Percentiles rank a stretch among this genome's conserved stretches.
Evolutionary conservation across 2,329 filamentous ascomycete species (phyloP).

Genomic region (Clarireedia paspali): DNA sequence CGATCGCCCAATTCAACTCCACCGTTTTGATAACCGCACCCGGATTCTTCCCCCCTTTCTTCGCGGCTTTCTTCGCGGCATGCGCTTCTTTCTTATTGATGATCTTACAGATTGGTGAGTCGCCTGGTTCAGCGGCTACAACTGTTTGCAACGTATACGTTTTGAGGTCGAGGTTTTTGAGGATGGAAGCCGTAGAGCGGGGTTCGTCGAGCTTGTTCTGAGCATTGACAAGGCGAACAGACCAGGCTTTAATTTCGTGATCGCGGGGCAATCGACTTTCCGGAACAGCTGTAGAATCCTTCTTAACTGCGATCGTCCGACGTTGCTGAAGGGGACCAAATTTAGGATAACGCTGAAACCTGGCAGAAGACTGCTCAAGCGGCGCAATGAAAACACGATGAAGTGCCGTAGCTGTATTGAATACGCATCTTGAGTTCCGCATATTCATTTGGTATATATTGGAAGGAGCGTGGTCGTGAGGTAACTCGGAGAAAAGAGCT

Average conservation of each 20-base stretch:
- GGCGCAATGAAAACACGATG: slow-evolving; percentile 39
- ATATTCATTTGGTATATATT: slow-evolving; percentile 10
- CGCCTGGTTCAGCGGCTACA: slow-evolving; percentile 25
- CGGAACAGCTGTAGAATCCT: slow-evolving; percentile 1
- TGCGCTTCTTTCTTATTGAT: slow-evolving; percentile 48
- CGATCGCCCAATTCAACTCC: slow-evolving; percentile 89
- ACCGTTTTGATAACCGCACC: slow-evolving; percentile 57
- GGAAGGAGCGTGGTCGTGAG: not conserved
- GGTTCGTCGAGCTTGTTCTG: slow-evolving; percentile 28
- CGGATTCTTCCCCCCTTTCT: slow-evolving; percentile 29
- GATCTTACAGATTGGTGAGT: slow-evolving; percentile 47
- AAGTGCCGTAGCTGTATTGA: slow-evolving; percentile 39
- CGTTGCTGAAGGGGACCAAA: not conserved
- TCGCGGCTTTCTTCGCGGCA: slow-evolving; percentile 35
- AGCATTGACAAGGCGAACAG: slow-evolving; percentile 37
- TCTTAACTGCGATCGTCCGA: not conserved
- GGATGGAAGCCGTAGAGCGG: slow-evolving; percentile 29
- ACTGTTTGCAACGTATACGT: slow-evolving; percentile 45
- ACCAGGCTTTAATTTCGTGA: slow-evolving; percentile 37
- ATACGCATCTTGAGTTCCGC: slow-evolving; percentile 27
- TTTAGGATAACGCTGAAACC: slow-evolving; percentile 14
- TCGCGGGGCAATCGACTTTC: slow-evolving; percentile 35
- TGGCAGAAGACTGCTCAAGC: slow-evolving; percentile 24
- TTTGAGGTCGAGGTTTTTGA: slow-evolving; percentile 40
- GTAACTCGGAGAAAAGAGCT: not conserved